Base-by-base conservation (phyloP, 1,284 basidiomycete genomes). In the Chalciporus sp. region DNA sequence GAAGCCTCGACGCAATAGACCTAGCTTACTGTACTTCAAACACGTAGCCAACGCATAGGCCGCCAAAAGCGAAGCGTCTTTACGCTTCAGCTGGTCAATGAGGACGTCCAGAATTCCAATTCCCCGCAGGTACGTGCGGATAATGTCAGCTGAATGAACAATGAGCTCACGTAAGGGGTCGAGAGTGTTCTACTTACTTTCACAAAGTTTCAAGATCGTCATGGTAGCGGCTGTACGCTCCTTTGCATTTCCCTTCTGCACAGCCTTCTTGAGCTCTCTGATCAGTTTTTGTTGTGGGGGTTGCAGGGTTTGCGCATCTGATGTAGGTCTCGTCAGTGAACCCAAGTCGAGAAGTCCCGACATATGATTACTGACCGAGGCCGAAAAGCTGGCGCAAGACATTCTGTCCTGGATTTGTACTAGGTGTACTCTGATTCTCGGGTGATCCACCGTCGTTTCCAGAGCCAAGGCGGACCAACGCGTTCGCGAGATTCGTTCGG, bases 201-300 rank as follows among this genome's bases (percentile, higher is more conserved):
- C 39, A 42, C 58, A 60, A 26, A 65, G 28, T 9, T 48, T 49
- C 35, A 65, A 20, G 19, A 62, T 28, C 0, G 64, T 64, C 51
- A 69, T 47, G 1, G 63, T 68, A n/a, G 56, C 56, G 23, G 58
- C 55, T 1, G 57, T 56, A 43, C 63, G 65, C 8, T 62, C 62
- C 23, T 46, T 49, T 6, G 28, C 16, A 28, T 49, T 47, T 14
- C 52, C 52, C 0, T 37, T 42, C 19, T 52, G 26, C 20, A 44
- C 16, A 4, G 50, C 57, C 2, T 8, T 20, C 33, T 47, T 58
- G 29, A 66, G 41, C 7, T 60, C 47, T 12, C 17, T 8, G 4
- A 66, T 57, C 16, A 56, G 51, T n/a, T 5, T 54, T 26, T 11
- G 41, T 2, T 65, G 56, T 4, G 0, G 6, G 0, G 10, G 5